Conservation (phyloP, 148 eudicot genomes). For the Mesembryanthemum crystallinum region DNA sequence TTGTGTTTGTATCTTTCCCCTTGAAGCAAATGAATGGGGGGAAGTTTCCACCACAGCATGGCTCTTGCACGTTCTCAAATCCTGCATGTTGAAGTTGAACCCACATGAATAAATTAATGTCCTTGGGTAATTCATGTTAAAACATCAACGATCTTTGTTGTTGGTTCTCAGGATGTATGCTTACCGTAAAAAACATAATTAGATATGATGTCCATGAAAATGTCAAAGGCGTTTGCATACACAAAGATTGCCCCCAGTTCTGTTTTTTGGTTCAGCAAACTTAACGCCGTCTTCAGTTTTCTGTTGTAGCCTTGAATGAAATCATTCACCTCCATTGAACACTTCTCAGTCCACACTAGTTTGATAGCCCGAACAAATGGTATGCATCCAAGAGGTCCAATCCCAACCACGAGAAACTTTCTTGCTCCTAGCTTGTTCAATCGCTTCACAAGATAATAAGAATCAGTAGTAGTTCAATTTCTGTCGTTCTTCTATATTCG, state of each 20-base stretch:
- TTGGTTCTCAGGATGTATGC: not conserved
- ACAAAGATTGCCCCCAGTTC: constrained; percentile 45
- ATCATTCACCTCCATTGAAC: constrained; percentile 40
- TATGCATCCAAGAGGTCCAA: constrained; percentile 71
- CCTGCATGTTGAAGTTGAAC: constrained; percentile 23
- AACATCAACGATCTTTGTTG: not conserved
- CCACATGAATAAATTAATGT: not conserved
- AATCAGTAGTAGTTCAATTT: not conserved
- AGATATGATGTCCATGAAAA: constrained; percentile 41
- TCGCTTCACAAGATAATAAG: constrained; percentile 31
- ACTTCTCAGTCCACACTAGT: constrained; percentile 33
- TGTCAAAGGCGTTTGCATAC: constrained; percentile 46
- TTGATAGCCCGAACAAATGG: constrained; percentile 52
- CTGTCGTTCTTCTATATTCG: not conserved
- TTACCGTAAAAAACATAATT: constrained; percentile 48
- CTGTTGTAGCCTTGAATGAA: constrained; percentile 46
- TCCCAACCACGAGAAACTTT: constrained; percentile 47
- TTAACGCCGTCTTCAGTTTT: constrained; percentile 32
- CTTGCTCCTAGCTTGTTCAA: constrained; percentile 50
- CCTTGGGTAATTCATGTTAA: not conserved
- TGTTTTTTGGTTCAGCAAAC: constrained; percentile 32
- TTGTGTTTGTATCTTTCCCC: constrained; percentile 30
- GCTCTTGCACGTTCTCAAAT: constrained; percentile 46
- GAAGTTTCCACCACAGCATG: constrained; percentile 60
- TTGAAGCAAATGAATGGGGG: constrained; percentile 51